Evolutionary conservation across 768 basidiomycete genomes (phyloP), one percentile per base, ranked within the genome.

Genomic region (Lentinula lateritia): DNA sequence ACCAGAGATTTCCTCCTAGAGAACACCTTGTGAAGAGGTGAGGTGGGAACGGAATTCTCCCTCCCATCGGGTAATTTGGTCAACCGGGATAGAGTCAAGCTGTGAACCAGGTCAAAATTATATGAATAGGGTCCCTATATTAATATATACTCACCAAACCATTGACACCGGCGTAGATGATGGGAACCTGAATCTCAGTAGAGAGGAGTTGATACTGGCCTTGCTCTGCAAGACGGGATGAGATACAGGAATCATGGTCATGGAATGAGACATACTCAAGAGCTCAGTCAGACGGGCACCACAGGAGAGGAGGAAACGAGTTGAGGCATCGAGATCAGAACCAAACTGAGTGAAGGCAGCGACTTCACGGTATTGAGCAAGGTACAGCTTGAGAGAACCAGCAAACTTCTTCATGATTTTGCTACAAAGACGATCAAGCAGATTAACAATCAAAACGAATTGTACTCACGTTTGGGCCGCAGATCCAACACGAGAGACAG

Each of bases 351-450:
- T 94, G 73, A 96, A 97, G 67, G 95, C 95, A 67, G 97, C 96
- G 68, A 99, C 97, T 85, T 99, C 97, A 90, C 97, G 95, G 83
- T 98, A 99, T 77, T 99, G 97, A 35, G 97, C 97, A 67, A 99
- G 93, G 87, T 99, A 99, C 52, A 98, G 87, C 82, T 98, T 98
- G 69, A 98, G 88, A 59, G 97, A 98, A 84, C 97, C 97, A 70
- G 97, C 97, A 70, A 98, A 98, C 83, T 98, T 95, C 91, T 98
- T 99, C 97, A 99, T 98, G 80, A 98, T 94, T 80, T 95, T 94
- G 68, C 89, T 92, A 65, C 66, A 57, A 58, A 45, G 57, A 50
- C 35, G 54, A 64, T 6, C 43, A 39, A 58, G 42, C 56, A 62
- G 36, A 34, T 35, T 61, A 28, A 39, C 2, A 46, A 39, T 16